Evolutionary conservation across 768 basidiomycete genomes (phyloP).

Genomic region (Clathrus columnatus): DNA sequence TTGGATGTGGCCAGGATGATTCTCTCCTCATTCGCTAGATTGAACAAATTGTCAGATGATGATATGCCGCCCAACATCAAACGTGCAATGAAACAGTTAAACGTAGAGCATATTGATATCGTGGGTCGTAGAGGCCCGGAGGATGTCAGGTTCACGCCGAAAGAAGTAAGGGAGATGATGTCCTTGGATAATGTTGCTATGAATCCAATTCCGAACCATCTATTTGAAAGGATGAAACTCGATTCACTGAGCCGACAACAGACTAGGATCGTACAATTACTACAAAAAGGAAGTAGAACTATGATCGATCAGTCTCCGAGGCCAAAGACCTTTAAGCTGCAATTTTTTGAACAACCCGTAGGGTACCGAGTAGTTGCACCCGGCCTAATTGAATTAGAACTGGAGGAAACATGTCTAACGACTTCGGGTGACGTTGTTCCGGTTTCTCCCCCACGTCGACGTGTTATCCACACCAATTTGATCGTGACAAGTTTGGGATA

Average conservation of each 20-base stretch:
- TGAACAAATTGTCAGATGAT: conserved; percentile 51
- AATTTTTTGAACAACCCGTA: conserved; percentile 71
- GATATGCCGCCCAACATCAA: conserved; percentile 76
- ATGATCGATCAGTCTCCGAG: conserved; percentile 42
- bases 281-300: conserved; percentile 54
- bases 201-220: conserved; percentile 43
- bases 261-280: conserved; percentile 53
- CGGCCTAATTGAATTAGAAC: conserved; percentile 6
- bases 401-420: conserved; percentile 14
- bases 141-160: conserved; percentile 85
- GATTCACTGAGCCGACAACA: conserved; percentile 50
- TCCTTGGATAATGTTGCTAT: conserved; percentile 56
- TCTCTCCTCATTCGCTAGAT: conserved; percentile 54
- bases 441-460: not conserved
- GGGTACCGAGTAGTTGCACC: conserved; percentile 15
- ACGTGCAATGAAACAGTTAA: conserved; percentile 49
- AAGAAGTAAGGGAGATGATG: conserved; percentile 84
- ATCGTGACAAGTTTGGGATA: conserved; percentile 88
- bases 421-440: not conserved
- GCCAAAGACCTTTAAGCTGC: conserved; percentile 58
- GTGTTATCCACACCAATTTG: conserved; percentile 52
- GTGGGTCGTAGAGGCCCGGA: conserved; percentile 80
- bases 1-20: conserved; percentile 89
- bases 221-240: conserved; percentile 24
- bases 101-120: conserved; percentile 70